Evolutionary conservation across 1,284 basidiomycete genomes (phyloP).

Genomic region (Entoloma clypeatum): DNA sequence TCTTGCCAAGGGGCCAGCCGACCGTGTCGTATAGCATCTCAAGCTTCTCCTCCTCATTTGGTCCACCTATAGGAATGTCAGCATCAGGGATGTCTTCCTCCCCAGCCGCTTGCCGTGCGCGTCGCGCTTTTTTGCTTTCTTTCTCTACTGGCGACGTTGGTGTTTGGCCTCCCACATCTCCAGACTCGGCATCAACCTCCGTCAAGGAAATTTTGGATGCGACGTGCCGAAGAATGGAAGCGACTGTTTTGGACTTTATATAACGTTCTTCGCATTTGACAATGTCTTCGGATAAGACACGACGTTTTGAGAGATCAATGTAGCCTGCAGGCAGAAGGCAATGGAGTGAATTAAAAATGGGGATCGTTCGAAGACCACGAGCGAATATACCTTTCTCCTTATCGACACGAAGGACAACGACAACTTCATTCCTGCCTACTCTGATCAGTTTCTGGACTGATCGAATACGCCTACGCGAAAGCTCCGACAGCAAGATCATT

Average conservation of each 20-base stretch:
- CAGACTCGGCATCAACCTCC: slow-evolving; percentile 31
- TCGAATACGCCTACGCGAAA: slow-evolving; percentile 94
- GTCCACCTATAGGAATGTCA: slow-evolving; percentile 37
- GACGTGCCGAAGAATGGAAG: slow-evolving; percentile 92
- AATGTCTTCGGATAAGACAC: slow-evolving; percentile 99
- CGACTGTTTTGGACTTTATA: slow-evolving; percentile 95
- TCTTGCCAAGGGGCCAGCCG: slow-evolving; percentile 90
- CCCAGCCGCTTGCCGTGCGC: slow-evolving; percentile 41
- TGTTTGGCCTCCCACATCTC: slow-evolving; percentile 31
- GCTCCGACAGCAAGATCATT: slow-evolving; percentile 98
- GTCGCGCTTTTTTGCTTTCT: slow-evolving; percentile 44
- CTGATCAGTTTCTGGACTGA: slow-evolving; percentile 98
- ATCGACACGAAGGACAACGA: slow-evolving; percentile 97
- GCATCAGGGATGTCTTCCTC: slow-evolving; percentile 38
- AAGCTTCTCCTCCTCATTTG: slow-evolving; percentile 70
- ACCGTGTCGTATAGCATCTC: slow-evolving; percentile 89
- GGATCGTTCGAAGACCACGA: background rate
- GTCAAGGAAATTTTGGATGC: slow-evolving; percentile 77
- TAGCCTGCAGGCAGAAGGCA: slow-evolving; percentile 60
- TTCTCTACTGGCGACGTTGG: slow-evolving; percentile 37
- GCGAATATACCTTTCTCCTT: slow-evolving; percentile 88
- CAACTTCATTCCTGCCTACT: slow-evolving; percentile 97
- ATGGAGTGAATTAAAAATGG: background rate
- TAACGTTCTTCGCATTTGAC: slow-evolving; percentile 98
- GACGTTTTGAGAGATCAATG: slow-evolving; percentile 98